A percentile compares a stretch with the other conserved stretches of the same genome.
phyloP scores from a whole-genome alignment of 768 basidiomycete genomes.

The Leccinum longicurvipes region DNA sequence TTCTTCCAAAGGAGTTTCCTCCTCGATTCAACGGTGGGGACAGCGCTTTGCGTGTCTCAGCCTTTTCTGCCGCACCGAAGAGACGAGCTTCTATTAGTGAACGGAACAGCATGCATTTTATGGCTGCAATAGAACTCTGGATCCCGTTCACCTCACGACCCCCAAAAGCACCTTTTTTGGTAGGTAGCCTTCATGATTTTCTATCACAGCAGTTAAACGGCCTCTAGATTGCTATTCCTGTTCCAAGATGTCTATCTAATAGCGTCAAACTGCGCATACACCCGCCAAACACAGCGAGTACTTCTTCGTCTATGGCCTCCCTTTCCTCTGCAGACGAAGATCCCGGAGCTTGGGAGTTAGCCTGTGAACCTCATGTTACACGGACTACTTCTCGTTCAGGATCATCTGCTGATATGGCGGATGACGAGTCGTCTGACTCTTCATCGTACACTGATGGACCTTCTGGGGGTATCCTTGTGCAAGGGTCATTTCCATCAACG shows the following conservation, averaged over 20 bases:
- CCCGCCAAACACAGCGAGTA: constrained; percentile 49
- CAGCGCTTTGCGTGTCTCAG: constrained; percentile 17
- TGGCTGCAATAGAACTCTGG: constrained; percentile 79
- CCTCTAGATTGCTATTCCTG: constrained; percentile 67
- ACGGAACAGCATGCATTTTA: constrained; percentile 62
- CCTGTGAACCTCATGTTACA: constrained; percentile 73
- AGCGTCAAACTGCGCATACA: constrained; percentile 72
- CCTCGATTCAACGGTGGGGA: constrained; percentile 29
- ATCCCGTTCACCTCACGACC: constrained; percentile 66
- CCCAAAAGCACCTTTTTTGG: constrained; percentile 72
- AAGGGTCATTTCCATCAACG: constrained; percentile 74
- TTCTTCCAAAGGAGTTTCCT: constrained; percentile 67
- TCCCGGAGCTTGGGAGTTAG: constrained; percentile 65
- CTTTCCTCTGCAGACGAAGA: constrained; percentile 76
- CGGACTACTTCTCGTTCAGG: constrained; percentile 51
- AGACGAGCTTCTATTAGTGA: constrained; percentile 56
- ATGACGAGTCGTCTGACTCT: constrained; percentile 80
- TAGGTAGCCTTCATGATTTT: constrained; percentile 29
- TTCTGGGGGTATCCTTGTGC: constrained; percentile 64
- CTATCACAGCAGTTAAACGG: constrained; percentile 3
- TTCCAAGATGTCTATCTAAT: constrained; percentile 76
- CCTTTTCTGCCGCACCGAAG: constrained; percentile 30
- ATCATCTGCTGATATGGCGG: constrained; percentile 70
- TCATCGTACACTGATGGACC: constrained; percentile 46
- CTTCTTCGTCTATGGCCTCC: constrained; percentile 64